Conservation (phyloP, 2,329 filamentous ascomycete genomes). For the Ophiocordyceps camponoti-leonardi region DNA sequence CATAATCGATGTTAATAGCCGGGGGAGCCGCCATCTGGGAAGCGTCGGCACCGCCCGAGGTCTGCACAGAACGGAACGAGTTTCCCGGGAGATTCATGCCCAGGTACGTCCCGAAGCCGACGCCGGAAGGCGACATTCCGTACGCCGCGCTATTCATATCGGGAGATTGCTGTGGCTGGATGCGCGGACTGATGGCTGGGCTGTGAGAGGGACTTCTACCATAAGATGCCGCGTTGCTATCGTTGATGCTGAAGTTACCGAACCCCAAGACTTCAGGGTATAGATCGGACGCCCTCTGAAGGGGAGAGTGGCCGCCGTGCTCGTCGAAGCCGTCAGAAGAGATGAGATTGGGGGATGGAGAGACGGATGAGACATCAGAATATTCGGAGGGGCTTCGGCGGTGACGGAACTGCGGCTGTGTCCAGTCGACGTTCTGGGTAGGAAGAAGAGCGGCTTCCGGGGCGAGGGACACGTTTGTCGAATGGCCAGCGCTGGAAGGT, state of each 20-base stretch:
- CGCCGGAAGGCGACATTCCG: constrained; percentile 22
- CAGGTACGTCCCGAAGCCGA: constrained; percentile 21
- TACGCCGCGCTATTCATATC: constrained; percentile 30
- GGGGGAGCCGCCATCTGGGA: constrained; percentile 70
- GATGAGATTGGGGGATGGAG: constrained; percentile 66
- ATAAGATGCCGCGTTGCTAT: constrained; percentile 48
- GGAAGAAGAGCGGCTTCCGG: constrained; percentile 39
- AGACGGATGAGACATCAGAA: constrained; percentile 76
- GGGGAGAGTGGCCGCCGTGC: constrained; percentile 58
- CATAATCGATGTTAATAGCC: constrained; percentile 86
- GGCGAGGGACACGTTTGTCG: constrained; percentile 37
- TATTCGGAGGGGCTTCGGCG: constrained; percentile 77
- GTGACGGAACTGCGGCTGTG: constrained; percentile 54
- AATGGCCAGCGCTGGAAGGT: constrained; percentile 29
- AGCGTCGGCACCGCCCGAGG: constrained; percentile 37
- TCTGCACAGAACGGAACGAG: constrained; percentile 34
- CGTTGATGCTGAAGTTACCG: constrained; percentile 64
- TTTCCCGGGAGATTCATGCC: constrained; percentile 22
- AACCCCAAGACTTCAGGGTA: constrained; percentile 68
- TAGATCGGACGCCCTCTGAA: constrained; percentile 60
- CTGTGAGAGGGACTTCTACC: constrained; percentile 70
- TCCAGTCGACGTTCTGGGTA: constrained; percentile 35
- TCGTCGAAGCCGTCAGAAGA: constrained; percentile 66
- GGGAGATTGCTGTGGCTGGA: constrained; percentile 37
- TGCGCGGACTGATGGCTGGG: constrained; percentile 46